Evolutionary conservation across 345 rosid species (phyloP).

Genomic region (Rhodamnia argentea): DNA sequence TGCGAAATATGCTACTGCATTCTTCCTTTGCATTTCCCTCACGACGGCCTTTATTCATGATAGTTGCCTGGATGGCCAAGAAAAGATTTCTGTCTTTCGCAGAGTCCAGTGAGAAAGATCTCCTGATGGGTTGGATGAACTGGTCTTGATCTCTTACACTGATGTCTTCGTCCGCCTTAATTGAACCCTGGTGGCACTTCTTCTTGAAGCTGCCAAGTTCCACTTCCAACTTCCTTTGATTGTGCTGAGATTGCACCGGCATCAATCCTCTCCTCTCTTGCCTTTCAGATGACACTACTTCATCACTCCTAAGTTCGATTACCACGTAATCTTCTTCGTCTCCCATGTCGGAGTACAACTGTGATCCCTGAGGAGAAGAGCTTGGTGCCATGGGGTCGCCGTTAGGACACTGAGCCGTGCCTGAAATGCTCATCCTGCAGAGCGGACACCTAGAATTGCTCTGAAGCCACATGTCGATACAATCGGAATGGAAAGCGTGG

Average conservation of each 20-base stretch:
- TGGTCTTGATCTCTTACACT: slow-evolving; percentile 32
- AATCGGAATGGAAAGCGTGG: slow-evolving; percentile 54
- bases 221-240: slow-evolving; percentile 15
- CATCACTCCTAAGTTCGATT: slow-evolving; percentile 36
- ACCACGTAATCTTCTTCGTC: slow-evolving; percentile 63
- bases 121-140: slow-evolving; percentile 41
- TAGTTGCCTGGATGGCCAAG: slow-evolving; percentile 28
- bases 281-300: background rate
- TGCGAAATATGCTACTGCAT: background rate
- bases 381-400: slow-evolving; percentile 41
- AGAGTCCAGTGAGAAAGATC: slow-evolving; percentile 61
- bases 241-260: slow-evolving; percentile 3
- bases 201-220: slow-evolving; percentile 8
- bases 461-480: slow-evolving; percentile 58
- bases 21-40: background rate
- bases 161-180: slow-evolving; percentile 57
- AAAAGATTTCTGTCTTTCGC: slow-evolving; percentile 41
- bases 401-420: slow-evolving; percentile 17
- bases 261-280: background rate
- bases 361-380: slow-evolving; percentile 54
- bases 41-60: background rate
- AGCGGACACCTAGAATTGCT: slow-evolving; percentile 54
- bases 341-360: slow-evolving; percentile 22
- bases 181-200: slow-evolving; percentile 17
- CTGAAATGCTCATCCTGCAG: slow-evolving; percentile 47